phyloP scores from a whole-genome alignment of 1,139 yeast species.

The Lodderomyces theae region DNA sequence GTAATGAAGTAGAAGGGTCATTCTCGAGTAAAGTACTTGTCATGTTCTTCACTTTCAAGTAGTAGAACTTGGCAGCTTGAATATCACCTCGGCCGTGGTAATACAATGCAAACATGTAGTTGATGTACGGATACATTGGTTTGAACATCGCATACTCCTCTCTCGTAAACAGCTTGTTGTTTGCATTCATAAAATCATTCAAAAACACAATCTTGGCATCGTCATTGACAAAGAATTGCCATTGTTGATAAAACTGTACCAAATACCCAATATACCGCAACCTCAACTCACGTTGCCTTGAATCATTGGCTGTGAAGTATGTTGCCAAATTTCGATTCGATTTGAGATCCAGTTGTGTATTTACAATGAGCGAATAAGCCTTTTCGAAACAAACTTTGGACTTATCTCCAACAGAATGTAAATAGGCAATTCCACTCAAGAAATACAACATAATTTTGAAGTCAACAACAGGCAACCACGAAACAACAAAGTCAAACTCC shows the following conservation, averaged over 20 bases:
- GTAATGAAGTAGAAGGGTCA: slow-evolving; percentile 7
- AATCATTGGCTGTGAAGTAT: background rate
- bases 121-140: slow-evolving; percentile 31
- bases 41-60: slow-evolving; percentile 26
- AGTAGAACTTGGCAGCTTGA: slow-evolving; percentile 37
- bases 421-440: slow-evolving; percentile 36
- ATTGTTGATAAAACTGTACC: slow-evolving; percentile 31
- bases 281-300: slow-evolving; percentile 18
- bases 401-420: slow-evolving; percentile 26
- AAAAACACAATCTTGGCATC: slow-evolving; percentile 26
- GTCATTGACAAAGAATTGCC: slow-evolving; percentile 30
- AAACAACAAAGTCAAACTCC: slow-evolving; percentile 16
- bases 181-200: slow-evolving; percentile 31
- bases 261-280: slow-evolving; percentile 24
- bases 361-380: slow-evolving; percentile 28
- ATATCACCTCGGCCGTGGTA: slow-evolving; percentile 36
- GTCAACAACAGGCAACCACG: slow-evolving; percentile 44
- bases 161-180: slow-evolving; percentile 26
- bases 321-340: slow-evolving; percentile 3
- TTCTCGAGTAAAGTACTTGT: slow-evolving; percentile 6
- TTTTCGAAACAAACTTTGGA: slow-evolving; percentile 34
- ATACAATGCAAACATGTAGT: slow-evolving; percentile 37
- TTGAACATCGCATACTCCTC: slow-evolving; percentile 33
- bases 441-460: slow-evolving; percentile 40
- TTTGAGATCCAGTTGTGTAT: slow-evolving; percentile 16